These are phyloP conservation scores for Tilletia setariae DNA, from an alignment of 1,284 basidiomycete species.

Conservation along the genomic window DNA sequence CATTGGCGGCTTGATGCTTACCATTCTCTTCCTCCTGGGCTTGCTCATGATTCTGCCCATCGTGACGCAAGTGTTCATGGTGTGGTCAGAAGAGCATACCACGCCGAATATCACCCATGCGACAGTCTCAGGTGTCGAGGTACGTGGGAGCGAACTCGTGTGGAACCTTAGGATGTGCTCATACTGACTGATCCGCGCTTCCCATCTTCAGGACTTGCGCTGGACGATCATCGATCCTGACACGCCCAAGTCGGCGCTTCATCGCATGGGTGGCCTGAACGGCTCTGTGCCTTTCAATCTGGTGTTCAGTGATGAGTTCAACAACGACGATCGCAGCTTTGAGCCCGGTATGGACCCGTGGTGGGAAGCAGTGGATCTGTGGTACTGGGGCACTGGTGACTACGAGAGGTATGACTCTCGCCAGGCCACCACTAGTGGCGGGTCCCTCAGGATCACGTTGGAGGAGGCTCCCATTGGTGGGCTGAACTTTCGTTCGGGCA, in stretches of 20 bases:
- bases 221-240: constrained; percentile 39
- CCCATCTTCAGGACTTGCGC: constrained; percentile 17
- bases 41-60: constrained; percentile 41
- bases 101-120: constrained; percentile 19
- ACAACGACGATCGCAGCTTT: constrained; percentile 40
- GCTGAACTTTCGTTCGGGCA: constrained; percentile 45
- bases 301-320: constrained; percentile 52
- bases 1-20: constrained; percentile 27
- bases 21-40: constrained; percentile 28
- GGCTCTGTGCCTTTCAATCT: constrained; percentile 34
- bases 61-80: constrained; percentile 18
- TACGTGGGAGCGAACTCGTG: constrained; percentile 30
- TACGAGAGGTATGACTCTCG: constrained; percentile 48
- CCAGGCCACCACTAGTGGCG: constrained; percentile 40
- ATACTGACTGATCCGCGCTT: constrained; percentile 28
- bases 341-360: constrained; percentile 54
- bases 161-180: background rate
- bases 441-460: constrained; percentile 37
- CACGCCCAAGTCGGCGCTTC: constrained; percentile 31
- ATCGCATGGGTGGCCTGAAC: constrained; percentile 22
- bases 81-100: constrained; percentile 22
- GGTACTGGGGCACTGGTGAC: constrained; percentile 39
- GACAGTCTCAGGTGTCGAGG: background rate
- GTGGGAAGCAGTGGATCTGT: constrained; percentile 48
- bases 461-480: constrained; percentile 54